A percentile compares a stretch with the other conserved stretches of the same genome.
These are phyloP conservation scores for Synchytrium microbalum DNA, from an alignment of 371 early-diverging fungal genomes.

Conservation along the genomic window DNA sequence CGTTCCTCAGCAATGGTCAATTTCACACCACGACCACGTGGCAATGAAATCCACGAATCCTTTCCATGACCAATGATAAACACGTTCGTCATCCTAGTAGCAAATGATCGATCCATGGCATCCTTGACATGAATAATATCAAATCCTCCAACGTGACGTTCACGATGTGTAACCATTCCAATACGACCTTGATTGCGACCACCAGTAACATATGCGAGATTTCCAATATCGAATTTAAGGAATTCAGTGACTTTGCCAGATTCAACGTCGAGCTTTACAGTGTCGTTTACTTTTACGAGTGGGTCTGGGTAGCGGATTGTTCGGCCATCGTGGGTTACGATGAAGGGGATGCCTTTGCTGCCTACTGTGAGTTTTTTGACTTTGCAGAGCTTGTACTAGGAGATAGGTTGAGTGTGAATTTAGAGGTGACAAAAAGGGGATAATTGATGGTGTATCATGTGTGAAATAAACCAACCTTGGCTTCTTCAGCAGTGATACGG, in stretches of 20 bases:
- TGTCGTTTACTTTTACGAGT: constrained; percentile 97
- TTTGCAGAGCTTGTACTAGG: constrained; percentile 95
- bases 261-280: constrained; percentile 95
- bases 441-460: not conserved
- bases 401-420: not conserved
- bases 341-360: constrained; percentile 90
- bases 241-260: constrained; percentile 88
- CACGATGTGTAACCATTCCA: constrained; percentile 95
- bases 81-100: constrained; percentile 86
- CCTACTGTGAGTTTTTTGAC: constrained; percentile 92
- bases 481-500: constrained; percentile 97
- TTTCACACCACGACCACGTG: constrained; percentile 97
- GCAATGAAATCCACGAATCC: constrained; percentile 85
- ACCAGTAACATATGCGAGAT: constrained; percentile 94
- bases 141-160: constrained; percentile 96
- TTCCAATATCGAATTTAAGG: constrained; percentile 94
- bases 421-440: not conserved
- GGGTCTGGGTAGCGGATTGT: constrained; percentile 99
- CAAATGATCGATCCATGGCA: constrained; percentile 76
- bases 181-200: constrained; percentile 99
- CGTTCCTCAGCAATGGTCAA: constrained; percentile 97
- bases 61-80: constrained; percentile 85
- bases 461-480: constrained; percentile 49
- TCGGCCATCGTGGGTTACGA: constrained; percentile 98
- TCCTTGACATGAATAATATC: constrained; percentile 94